phyloP scores from a whole-genome alignment of 441 rosid species.

The Euphorbia celastroides region DNA sequence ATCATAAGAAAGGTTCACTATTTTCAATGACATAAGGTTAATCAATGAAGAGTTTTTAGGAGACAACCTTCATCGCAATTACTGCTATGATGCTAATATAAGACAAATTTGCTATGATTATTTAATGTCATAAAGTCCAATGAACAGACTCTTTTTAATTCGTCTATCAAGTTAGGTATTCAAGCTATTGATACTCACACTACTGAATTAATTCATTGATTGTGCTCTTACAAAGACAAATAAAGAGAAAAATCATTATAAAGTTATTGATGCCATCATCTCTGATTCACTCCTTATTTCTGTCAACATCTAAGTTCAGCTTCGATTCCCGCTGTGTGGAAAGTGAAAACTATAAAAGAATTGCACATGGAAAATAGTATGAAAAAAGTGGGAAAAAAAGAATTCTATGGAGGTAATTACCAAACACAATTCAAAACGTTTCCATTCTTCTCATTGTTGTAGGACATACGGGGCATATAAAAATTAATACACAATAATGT shows the following conservation, averaged over 20 bases:
- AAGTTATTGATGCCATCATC: too few species aligned
- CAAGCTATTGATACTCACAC: background rate
- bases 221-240: background rate
- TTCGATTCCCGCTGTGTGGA: too few species aligned
- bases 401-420: too few species aligned
- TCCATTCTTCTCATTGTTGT: too few species aligned
- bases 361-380: too few species aligned
- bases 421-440: too few species aligned
- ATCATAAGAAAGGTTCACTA: slow-evolving; percentile 11
- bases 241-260: background rate
- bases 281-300: too few species aligned
- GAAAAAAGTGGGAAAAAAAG: too few species aligned
- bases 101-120: slow-evolving; percentile 29
- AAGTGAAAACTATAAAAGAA: too few species aligned
- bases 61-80: slow-evolving; percentile 20
- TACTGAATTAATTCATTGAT: slow-evolving; percentile 3
- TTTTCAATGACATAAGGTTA: slow-evolving; percentile 16
- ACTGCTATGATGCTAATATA: slow-evolving; percentile 18
- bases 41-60: slow-evolving; percentile 27
- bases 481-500: too few species aligned
- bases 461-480: too few species aligned
- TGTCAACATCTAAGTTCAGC: too few species aligned
- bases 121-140: slow-evolving; percentile 20
- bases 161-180: slow-evolving; percentile 15
- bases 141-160: slow-evolving; percentile 12